Base-by-base conservation (phyloP, 371 early-diverging fungal genomes). In the Dinochytrium kinnereticum region DNA sequence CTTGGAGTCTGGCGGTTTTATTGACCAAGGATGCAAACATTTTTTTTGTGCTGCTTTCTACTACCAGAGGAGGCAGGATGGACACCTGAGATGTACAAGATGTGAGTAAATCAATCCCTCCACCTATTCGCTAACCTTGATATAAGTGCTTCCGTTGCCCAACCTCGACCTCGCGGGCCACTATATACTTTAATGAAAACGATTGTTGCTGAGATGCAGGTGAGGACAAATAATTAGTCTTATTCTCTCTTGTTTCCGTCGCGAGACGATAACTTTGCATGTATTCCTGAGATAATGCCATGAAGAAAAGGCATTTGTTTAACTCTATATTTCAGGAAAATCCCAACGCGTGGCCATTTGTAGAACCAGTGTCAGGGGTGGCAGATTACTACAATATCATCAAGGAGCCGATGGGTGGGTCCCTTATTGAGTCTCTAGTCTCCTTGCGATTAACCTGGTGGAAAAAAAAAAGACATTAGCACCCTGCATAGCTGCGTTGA, bases 341-440 rank as follows among this genome's bases (percentile, higher is more conserved):
- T 79, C 84, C 91, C 2, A 86, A 88, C 51, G 90, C 99, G 2
- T 99, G 99, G 99, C 99, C 99, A 28, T 99, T 99, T 82, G 84
- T 91, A 51, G 92, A 97, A 64, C 99, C 99, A 10, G 99, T 99
- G 10, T 91, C 95, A 69, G 86, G 91, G 0, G 99, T 99, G 0
- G 91, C 95, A 1, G 99, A 99, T 79, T 99, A 99, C 81, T 96
- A 97, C 73, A 89, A 91, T 5, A 91, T 98, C 57, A 97, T 99
- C 79, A 96, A 93, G 75, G 92, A 96, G 53, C 99, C 99, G 0
- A 99, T 99, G 99, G 97, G 94, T 94, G 87, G 80, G 83, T 44
- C n/a, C n/a, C n/a, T n/a, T n/a, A n/a, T n/a, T n/a, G n/a, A n/a
- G n/a, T n/a, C n/a, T n/a, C n/a, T n/a, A n/a, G n/a, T n/a, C n/a